These are phyloP conservation scores for Calonectria honghensis DNA, from an alignment of 2,329 filamentous ascomycete species.

Conservation along the genomic window DNA sequence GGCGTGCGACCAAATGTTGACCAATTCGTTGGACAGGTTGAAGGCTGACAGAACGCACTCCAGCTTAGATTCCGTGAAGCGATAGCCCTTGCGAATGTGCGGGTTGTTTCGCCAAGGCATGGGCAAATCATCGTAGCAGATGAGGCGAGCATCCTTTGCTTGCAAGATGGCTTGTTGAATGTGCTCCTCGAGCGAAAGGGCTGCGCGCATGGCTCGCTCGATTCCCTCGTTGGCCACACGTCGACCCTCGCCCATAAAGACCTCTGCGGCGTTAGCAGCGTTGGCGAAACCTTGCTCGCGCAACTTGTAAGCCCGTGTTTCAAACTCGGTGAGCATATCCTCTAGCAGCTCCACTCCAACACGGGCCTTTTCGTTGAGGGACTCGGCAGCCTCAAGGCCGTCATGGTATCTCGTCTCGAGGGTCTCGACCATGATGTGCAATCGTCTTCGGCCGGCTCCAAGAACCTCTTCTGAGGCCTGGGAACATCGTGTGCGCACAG, in stretches of 20 bases:
- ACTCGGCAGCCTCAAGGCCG: constrained; percentile 87
- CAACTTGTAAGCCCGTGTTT: constrained; percentile 86
- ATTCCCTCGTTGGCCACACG: constrained; percentile 88
- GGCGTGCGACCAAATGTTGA: constrained; percentile 98
- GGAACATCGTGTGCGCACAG: constrained; percentile 91
- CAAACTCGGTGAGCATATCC: constrained; percentile 88
- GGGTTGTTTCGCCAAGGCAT: constrained; percentile 96
- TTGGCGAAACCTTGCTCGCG: constrained; percentile 83
- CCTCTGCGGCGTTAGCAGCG: constrained; percentile 79
- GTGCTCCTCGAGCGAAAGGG: constrained; percentile 87
- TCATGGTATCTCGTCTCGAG: constrained; percentile 92
- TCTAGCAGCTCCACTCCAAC: constrained; percentile 92
- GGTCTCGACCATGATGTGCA: constrained; percentile 94
- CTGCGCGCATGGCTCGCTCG: constrained; percentile 86
- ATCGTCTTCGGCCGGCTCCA: constrained; percentile 87
- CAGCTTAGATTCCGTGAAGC: constrained; percentile 92
- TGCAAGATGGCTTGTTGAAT: constrained; percentile 85
- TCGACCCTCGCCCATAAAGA: constrained; percentile 85
- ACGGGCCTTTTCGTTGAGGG: constrained; percentile 92
- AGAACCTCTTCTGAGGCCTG: constrained; percentile 93
- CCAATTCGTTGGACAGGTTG: constrained; percentile 90
- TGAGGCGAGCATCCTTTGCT: constrained; percentile 87
- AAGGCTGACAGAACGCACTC: constrained; percentile 92
- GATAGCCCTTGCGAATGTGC: constrained; percentile 93
- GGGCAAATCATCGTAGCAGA: constrained; percentile 92